Evolutionary conservation across 805 yeast species (phyloP).

Genomic region (Citeromyces nyonsensis): DNA sequence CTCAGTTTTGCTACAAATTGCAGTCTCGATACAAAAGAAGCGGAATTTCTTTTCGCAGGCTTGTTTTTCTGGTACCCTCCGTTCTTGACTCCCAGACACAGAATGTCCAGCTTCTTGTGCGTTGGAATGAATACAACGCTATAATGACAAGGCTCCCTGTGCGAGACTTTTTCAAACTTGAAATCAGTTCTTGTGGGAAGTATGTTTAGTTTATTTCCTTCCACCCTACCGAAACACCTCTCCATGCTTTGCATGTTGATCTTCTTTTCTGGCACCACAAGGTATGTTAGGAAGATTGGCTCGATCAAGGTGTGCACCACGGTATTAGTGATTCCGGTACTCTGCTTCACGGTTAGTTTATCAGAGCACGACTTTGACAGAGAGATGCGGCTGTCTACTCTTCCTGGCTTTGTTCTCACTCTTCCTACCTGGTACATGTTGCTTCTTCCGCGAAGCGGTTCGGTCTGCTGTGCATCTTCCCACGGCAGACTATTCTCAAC

Average conservation of each 20-base stretch:
- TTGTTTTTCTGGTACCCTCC: constrained; percentile 33
- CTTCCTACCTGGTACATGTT: constrained; percentile 38
- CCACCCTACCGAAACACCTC: constrained; percentile 22
- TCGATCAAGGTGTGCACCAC: constrained; percentile 19
- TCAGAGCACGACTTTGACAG: constrained; percentile 83
- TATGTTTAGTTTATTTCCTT: background rate
- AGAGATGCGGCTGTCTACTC: constrained; percentile 60
- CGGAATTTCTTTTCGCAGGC: constrained; percentile 25
- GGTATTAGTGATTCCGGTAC: constrained; percentile 33
- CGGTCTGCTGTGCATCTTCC: constrained; percentile 3
- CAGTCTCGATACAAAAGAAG: constrained; percentile 6
- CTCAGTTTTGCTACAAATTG: background rate
- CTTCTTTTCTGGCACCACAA: constrained; percentile 28
- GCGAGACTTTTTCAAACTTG: constrained; percentile 3
- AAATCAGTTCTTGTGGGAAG: constrained; percentile 5
- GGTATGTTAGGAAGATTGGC: constrained; percentile 24
- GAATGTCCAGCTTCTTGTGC: constrained; percentile 14
- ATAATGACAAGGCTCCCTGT: constrained; percentile 8
- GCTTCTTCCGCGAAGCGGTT: constrained; percentile 43
- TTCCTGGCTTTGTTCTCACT: constrained; percentile 88
- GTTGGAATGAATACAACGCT: constrained; percentile 12
- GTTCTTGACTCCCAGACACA: constrained; percentile 45
- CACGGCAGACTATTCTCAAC: constrained; percentile 5
- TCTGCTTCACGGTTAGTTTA: constrained; percentile 55
- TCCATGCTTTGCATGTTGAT: constrained; percentile 13